Evolutionary conservation across 192 early-diverging fungal species (phyloP).

Genomic region (Paraglomus brasilianum): DNA sequence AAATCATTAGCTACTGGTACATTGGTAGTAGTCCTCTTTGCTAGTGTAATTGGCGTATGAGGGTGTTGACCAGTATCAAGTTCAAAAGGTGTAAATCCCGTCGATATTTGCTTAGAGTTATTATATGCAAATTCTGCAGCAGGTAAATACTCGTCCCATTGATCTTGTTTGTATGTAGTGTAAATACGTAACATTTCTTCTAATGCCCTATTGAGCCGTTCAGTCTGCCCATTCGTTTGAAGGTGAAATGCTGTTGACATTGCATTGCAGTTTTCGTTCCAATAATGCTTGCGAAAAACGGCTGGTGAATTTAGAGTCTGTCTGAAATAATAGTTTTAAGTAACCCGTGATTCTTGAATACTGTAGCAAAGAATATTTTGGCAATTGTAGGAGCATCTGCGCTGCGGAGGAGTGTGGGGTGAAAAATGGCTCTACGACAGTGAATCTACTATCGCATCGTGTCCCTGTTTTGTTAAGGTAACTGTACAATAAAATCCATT

Average conservation of each 20-base stretch:
- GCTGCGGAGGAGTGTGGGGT: constrained; percentile 41
- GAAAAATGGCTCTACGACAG: constrained; percentile 45
- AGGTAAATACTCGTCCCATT: constrained; percentile 47
- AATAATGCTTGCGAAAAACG: constrained; percentile 40
- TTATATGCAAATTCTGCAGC: constrained; percentile 56
- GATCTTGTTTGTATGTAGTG: constrained; percentile 33
- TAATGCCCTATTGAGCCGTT: constrained; percentile 27
- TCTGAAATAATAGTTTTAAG: constrained; percentile 48
- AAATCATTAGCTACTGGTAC: no score
- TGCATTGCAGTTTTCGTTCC: constrained; percentile 31
- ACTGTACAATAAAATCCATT: constrained; percentile 42
- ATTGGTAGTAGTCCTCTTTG: no score
- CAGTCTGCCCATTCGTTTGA: constrained; percentile 38
- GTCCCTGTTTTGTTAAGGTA: constrained; percentile 23
- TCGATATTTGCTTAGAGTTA: constrained; percentile 36
- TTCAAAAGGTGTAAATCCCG: constrained; percentile 35
- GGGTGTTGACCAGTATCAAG: constrained; percentile 36
- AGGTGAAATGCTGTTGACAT: constrained; percentile 37
- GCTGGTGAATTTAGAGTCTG: constrained; percentile 43
- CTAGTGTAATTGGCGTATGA: background rate
- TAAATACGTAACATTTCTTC: constrained; percentile 34
- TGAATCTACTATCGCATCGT: constrained; percentile 43
- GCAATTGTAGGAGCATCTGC: constrained; percentile 5
- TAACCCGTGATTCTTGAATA: constrained; percentile 39
- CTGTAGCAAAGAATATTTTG: constrained; percentile 22